A percentile compares a stretch with the other conserved stretches of the same genome.
phyloP scores from a whole-genome alignment of 2,329 filamentous ascomycete species.

The Microsporum canis region DNA sequence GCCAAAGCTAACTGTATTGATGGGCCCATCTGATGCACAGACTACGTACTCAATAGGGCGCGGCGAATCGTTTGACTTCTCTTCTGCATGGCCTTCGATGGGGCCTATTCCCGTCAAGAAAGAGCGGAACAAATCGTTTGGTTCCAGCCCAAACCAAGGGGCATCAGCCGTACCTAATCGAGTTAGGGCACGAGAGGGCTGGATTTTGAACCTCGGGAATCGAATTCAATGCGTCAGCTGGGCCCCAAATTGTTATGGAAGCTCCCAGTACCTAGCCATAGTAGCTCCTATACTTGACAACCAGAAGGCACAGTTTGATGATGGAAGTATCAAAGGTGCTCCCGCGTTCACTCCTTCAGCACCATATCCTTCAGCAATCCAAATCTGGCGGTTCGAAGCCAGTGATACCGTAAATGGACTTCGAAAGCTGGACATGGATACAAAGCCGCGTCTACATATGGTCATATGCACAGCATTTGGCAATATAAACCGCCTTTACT shows the following conservation, averaged over 20 bases:
- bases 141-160: neutral
- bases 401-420: conserved; percentile 17
- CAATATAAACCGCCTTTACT: conserved; percentile 43
- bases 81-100: conserved; percentile 32
- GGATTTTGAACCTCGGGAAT: conserved; percentile 47
- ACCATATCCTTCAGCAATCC: conserved; percentile 41
- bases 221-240: conserved; percentile 41
- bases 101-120: conserved; percentile 8
- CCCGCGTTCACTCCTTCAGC: conserved; percentile 43
- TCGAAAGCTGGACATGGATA: conserved; percentile 34
- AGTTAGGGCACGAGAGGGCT: conserved; percentile 32
- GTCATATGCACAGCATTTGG: conserved; percentile 50
- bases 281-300: conserved; percentile 30
- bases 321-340: conserved; percentile 25
- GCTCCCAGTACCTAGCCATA: conserved; percentile 47
- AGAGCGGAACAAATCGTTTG: conserved; percentile 10
- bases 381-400: conserved; percentile 48
- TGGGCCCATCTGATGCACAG: conserved; percentile 40
- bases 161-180: conserved; percentile 9
- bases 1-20: conserved; percentile 36
- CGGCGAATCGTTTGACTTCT: conserved; percentile 35
- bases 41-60: conserved; percentile 33
- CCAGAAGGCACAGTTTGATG: conserved; percentile 25
- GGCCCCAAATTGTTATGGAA: conserved; percentile 35
- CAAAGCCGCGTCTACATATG: conserved; percentile 36